Evolutionary conservation across 2,329 filamentous ascomycete species (phyloP).

Genomic region (Xylariaceae sp.): DNA sequence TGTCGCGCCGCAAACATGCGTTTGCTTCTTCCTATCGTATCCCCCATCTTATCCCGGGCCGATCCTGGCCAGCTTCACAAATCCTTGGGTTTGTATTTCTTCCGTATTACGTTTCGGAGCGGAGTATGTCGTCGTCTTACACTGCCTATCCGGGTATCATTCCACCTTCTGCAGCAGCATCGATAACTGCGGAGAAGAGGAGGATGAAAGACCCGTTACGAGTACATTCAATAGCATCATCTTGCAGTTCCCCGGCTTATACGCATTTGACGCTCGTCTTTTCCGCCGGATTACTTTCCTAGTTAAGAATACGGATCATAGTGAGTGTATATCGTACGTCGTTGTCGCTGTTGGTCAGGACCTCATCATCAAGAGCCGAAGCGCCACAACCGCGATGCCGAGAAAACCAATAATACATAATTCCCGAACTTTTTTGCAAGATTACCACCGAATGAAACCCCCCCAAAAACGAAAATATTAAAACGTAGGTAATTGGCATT

Average conservation of each 20-base stretch:
- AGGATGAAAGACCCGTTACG: neutral
- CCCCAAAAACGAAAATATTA: neutral
- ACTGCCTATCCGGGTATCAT: too few species aligned
- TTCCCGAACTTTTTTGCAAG: too few species aligned
- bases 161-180: neutral
- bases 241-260: neutral
- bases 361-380: neutral
- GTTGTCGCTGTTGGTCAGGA: neutral
- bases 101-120: neutral
- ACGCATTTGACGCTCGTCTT: too few species aligned
- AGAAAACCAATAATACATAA: neutral
- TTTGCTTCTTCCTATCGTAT: neutral
- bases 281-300: neutral
- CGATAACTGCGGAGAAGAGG: neutral
- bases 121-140: too few species aligned
- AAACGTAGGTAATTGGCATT: neutral
- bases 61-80: neutral
- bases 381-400: conserved; percentile 16
- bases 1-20: conserved; percentile 7
- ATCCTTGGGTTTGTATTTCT: neutral
- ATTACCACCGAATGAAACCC: neutral
- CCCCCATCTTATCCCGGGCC: neutral
- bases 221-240: neutral
- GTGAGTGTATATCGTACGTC: too few species aligned
- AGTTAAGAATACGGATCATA: too few species aligned